Conservation (phyloP, 169 alveolate genomes). For the Plasmodium reichenowi region DNA sequence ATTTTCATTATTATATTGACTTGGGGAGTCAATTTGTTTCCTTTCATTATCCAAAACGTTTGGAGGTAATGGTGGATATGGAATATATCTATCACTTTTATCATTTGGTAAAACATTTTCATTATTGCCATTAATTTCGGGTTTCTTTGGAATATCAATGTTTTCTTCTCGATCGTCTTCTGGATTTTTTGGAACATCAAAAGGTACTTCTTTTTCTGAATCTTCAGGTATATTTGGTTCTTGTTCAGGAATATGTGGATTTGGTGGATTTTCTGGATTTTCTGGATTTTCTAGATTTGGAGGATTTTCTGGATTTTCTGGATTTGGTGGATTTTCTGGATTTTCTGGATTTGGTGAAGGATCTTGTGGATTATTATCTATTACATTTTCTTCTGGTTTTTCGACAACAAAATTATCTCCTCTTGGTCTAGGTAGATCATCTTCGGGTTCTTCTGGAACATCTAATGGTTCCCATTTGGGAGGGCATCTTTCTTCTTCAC, state of each 20-base stretch:
- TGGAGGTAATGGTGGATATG: not conserved
- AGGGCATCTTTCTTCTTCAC: conserved; percentile 35
- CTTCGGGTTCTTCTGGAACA: conserved; percentile 12
- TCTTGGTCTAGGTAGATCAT: conserved; percentile 13
- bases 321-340: not conserved
- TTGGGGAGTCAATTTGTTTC: not conserved
- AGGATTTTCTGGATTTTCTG: not conserved
- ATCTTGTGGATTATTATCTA: conserved; percentile 16
- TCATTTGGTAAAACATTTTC: not conserved
- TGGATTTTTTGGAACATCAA: conserved; percentile 37
- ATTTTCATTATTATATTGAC: not conserved
- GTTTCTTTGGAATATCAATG: not conserved
- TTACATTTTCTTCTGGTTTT: conserved; percentile 15
- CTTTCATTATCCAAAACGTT: not conserved
- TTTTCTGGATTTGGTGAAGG: not conserved
- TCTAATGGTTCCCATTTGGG: conserved; percentile 2
- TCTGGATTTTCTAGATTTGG: not conserved
- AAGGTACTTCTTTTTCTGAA: not conserved
- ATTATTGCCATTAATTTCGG: not conserved
- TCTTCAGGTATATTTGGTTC: not conserved
- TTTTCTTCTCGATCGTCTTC: not conserved
- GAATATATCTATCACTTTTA: not conserved
- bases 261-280: not conserved
- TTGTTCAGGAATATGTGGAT: not conserved
- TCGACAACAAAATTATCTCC: not conserved